Base-by-base conservation (phyloP, 2,329 filamentous ascomycete species). In the Aureobasidium sp. region DNA sequence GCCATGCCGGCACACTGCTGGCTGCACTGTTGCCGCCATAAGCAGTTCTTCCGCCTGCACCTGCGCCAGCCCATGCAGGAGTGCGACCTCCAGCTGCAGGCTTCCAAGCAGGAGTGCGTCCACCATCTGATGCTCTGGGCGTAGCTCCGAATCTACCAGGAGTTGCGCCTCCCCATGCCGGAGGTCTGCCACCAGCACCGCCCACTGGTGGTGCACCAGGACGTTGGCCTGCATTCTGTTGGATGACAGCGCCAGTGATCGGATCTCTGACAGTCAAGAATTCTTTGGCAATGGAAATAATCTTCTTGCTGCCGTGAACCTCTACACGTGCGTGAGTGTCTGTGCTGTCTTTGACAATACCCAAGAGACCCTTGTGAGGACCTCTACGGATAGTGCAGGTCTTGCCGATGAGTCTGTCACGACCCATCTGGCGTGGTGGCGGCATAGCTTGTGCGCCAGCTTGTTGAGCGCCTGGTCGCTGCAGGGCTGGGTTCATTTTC, bases 281-380 rank as follows among this genome's bases (percentile, higher is more conserved):
- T 12, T 89, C 87, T 72, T 95, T 95, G 22, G 86, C 84, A 39
- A 97, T 85, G 8, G 88, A 91, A 65, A 97, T 85, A 17, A 90
- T 88, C 80, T 97, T 97, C 77, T 87, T 90, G 79, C 96, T 96
- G 6, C 92, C 92, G 72, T 97, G 93, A 42, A 99, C 79, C 76
- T 99, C 94, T 45, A 99, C 89, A 66, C 92, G 88, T 34, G 91
- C 93, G 70, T 89, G 85, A 3, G 84, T 84, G 68, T 95, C 92
- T 7, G 90, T 96, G 0, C 93, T 89, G 72, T 97, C 93, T 73
- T 96, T 97, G 68, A 99, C 92, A 67, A 97, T 96, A 68, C 94
- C 94, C 45, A 97, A 80, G 47, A 97, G 81, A 62, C 93, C 93
- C 77, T 99, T 99, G 79, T 93, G 91, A 25, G 88, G 86, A 31